These are phyloP conservation scores for Tylopilus cervinicoccineus DNA, from an alignment of 768 basidiomycete genomes.

Conservation along the genomic window DNA sequence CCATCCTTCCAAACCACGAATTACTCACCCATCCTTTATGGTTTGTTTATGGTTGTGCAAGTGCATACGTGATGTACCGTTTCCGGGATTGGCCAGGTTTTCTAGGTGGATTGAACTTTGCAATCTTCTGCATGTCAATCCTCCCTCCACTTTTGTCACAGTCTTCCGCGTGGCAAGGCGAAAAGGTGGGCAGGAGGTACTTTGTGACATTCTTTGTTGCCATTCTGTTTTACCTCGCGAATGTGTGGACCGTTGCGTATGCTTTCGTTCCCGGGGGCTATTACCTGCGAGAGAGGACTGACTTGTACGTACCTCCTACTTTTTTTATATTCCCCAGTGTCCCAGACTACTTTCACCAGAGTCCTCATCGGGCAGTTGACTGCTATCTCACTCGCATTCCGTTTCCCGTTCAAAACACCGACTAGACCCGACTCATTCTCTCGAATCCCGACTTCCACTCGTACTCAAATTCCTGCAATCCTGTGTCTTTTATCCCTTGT, in stretches of 20 bases:
- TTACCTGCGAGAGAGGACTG: conserved; percentile 73
- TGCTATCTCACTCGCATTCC: conserved; percentile 47
- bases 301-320: conserved; percentile 46
- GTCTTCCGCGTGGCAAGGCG: conserved; percentile 36
- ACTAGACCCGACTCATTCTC: background rate
- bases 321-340: background rate
- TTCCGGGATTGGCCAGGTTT: conserved; percentile 71
- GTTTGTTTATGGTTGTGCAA: conserved; percentile 50
- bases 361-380: conserved; percentile 52
- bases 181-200: conserved; percentile 45
- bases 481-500: conserved; percentile 40
- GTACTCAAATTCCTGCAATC: conserved; percentile 29
- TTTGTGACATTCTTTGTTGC: conserved; percentile 58
- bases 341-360: conserved; percentile 28
- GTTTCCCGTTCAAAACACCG: conserved; percentile 29
- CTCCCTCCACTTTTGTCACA: conserved; percentile 50
- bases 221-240: conserved; percentile 59
- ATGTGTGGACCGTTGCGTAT: conserved; percentile 84
- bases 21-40: conserved; percentile 45
- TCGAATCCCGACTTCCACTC: conserved; percentile 18
- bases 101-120: conserved; percentile 56
- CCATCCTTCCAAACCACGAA: conserved; percentile 25
- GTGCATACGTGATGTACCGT: conserved; percentile 53
- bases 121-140: conserved; percentile 62
- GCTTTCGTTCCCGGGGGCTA: conserved; percentile 83